Percentiles rank a stretch among this genome's conserved stretches.
Conservation (phyloP, 805 yeast genomes). For the Suhomyces vadensis region DNA sequence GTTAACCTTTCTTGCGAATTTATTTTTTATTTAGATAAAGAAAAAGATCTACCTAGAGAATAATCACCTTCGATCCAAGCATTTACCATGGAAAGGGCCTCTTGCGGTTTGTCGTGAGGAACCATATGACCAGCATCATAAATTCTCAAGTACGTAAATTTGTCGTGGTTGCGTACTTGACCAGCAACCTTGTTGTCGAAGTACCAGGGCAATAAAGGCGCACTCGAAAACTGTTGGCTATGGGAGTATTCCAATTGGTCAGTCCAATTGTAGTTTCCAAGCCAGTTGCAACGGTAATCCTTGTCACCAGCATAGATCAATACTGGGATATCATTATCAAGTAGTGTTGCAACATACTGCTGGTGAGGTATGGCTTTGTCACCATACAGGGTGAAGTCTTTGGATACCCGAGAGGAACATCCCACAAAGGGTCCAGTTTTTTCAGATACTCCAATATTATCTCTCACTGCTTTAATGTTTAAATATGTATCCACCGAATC, state of each 20-base stretch:
- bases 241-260: constrained; percentile 22
- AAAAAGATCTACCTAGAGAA: too few relatives aligned
- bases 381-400: constrained; percentile 55
- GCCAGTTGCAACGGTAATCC: constrained; percentile 48
- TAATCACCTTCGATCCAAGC: constrained; percentile 43
- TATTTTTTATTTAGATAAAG: too few relatives aligned
- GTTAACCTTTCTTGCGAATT: too few relatives aligned
- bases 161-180: constrained; percentile 30
- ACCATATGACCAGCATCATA: constrained; percentile 29
- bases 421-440: constrained; percentile 44
- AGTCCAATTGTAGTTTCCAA: constrained; percentile 42
- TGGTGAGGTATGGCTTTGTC: constrained; percentile 73
- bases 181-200: constrained; percentile 36
- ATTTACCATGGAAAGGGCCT: constrained; percentile 23
- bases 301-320: constrained; percentile 48
- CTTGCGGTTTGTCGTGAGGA: constrained; percentile 24
- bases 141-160: constrained; percentile 24
- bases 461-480: constrained; percentile 53
- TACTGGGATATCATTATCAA: constrained; percentile 42
- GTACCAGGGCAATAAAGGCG: constrained; percentile 19
- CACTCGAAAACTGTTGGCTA: constrained; percentile 16
- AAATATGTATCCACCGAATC: constrained; percentile 51
- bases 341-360: constrained; percentile 49
- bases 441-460: constrained; percentile 51
- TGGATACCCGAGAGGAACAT: constrained; percentile 51